A percentile compares a stretch with the other conserved stretches of the same genome.
These are phyloP conservation scores for Xylaria castorea DNA, from an alignment of 495 filamentous ascomycete genomes.

Conservation along the genomic window DNA sequence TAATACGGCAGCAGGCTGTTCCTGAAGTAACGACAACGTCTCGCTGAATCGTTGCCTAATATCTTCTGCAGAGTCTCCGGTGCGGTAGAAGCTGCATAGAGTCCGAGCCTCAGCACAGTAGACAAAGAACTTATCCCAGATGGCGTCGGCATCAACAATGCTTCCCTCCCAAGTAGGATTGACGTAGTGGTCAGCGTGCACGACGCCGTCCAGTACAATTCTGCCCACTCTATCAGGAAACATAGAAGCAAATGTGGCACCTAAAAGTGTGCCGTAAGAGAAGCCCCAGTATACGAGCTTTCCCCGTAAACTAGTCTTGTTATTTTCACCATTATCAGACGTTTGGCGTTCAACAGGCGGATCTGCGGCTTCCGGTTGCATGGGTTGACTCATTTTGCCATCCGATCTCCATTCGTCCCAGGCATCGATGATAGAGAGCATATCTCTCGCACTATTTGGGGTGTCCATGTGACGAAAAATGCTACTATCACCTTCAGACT, in stretches of 20 bases:
- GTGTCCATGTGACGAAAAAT: slow-evolving; percentile 43
- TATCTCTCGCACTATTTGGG: slow-evolving; percentile 40
- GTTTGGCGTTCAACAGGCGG: slow-evolving; percentile 1
- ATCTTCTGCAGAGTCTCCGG: slow-evolving; percentile 46
- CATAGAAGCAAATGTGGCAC: slow-evolving; percentile 56
- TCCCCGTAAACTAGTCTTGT: slow-evolving; percentile 35
- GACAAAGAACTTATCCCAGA: slow-evolving; percentile 47
- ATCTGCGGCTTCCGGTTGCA: slow-evolving; percentile 16
- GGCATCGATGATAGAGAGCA: slow-evolving; percentile 43
- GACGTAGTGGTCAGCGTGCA: slow-evolving; percentile 49
- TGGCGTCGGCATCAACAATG: slow-evolving; percentile 50
- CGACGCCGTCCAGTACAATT: slow-evolving; percentile 50
- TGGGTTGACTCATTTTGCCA: slow-evolving; percentile 20
- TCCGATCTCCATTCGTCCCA: slow-evolving; percentile 45
- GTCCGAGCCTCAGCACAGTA: slow-evolving; percentile 45
- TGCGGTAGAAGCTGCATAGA: slow-evolving; percentile 44
- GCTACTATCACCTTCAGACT: slow-evolving; percentile 36
- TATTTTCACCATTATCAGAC: slow-evolving; percentile 8
- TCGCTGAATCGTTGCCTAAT: slow-evolving; percentile 52
- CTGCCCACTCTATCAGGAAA: slow-evolving; percentile 52
- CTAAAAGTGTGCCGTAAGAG: slow-evolving; percentile 66
- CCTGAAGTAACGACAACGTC: slow-evolving; percentile 49
- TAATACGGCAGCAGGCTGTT: slow-evolving; percentile 56
- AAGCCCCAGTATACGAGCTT: slow-evolving; percentile 67
- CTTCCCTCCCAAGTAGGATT: slow-evolving; percentile 42